Evolutionary conservation across 805 yeast genomes (phyloP), one percentile per base, ranked within the genome.

Genomic region (Cyberlindnera samutprakarnensis): DNA sequence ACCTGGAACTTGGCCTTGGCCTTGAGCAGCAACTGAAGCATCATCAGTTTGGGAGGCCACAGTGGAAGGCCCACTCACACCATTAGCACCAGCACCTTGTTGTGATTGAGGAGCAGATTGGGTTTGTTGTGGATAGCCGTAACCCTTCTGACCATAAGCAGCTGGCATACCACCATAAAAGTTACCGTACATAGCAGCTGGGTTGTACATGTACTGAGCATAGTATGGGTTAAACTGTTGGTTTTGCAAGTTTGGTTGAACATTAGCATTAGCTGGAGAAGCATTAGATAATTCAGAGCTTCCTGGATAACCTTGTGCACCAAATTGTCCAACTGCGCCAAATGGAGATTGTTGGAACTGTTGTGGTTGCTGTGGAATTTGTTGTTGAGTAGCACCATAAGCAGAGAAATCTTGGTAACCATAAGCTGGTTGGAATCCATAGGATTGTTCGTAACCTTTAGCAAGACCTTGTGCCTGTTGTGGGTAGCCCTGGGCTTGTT

Each of bases 361-460:
- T 28, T 44, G 38, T 23, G 33, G 44, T 23, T 27, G 43, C n/a
- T 23, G 26, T 36, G 39, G 50, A 16, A 39, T 33, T 25, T 28
- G 38, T 20, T 35, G 43, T 25, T 34, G 43, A n/a, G 27, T 26
- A 27, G 32, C 32, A 9, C 23, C 27, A 23, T 23, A 30, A 11
- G 23, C 27, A 14, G 27, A 27, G 18, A 25, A 32, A 15, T 33
- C 14, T 29, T 33, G 38, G 38, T 27, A 43, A 32, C 33, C 41
- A 26, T 36, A 41, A 23, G 30, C 42, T 24, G 32, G 41, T 36
- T 38, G 47, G 41, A 20, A 44, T 21, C 42, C 47, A 33, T 39
- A 46, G 35, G 30, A 44, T 37, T 54, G 54, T 27, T 62, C 64
- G 29, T 57, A 54, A 32, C 60, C 64, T 36, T 54, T 47, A 32